These are phyloP conservation scores for Gossypium raimondii DNA, from an alignment of 345 rosid genomes.

Conservation along the genomic window DNA sequence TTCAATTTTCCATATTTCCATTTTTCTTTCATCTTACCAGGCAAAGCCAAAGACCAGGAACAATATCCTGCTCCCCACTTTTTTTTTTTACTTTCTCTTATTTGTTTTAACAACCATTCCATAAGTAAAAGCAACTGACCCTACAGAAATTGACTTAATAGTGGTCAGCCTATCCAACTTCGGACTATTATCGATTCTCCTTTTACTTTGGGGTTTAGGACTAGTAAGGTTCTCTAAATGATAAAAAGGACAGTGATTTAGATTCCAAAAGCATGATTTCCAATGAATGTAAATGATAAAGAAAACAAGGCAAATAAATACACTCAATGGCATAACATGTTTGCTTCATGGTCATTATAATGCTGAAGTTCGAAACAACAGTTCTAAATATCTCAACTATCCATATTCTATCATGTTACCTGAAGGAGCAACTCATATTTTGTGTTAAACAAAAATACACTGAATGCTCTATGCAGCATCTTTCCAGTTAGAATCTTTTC, in stretches of 20 bases:
- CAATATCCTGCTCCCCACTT: neutral
- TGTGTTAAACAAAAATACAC: conserved; percentile 90
- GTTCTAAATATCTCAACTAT: neutral
- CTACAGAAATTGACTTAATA: neutral
- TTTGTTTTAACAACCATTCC: neutral
- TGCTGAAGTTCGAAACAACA: neutral
- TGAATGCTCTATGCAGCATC: conserved; percentile 91
- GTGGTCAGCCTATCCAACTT: neutral
- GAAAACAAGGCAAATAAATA: neutral
- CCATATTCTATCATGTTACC: conserved; percentile 34
- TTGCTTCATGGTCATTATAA: neutral
- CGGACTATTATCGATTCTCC: neutral
- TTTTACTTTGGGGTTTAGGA: neutral
- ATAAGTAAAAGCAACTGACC: neutral
- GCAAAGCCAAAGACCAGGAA: neutral
- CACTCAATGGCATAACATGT: neutral
- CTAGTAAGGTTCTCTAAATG: too few species aligned
- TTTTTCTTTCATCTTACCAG: too few species aligned
- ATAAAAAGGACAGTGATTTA: too few species aligned
- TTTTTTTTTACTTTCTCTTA: too few species aligned
- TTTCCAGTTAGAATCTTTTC: conserved; percentile 79
- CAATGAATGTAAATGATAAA: neutral
- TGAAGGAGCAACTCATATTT: conserved; percentile 95
- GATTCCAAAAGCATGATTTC: neutral
- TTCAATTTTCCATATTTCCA: too few species aligned